A percentile compares a stretch with the other conserved stretches of the same genome.
Evolutionary conservation across 129 eudicot genomes (phyloP).

Genomic region (Artemisia argyi): DNA sequence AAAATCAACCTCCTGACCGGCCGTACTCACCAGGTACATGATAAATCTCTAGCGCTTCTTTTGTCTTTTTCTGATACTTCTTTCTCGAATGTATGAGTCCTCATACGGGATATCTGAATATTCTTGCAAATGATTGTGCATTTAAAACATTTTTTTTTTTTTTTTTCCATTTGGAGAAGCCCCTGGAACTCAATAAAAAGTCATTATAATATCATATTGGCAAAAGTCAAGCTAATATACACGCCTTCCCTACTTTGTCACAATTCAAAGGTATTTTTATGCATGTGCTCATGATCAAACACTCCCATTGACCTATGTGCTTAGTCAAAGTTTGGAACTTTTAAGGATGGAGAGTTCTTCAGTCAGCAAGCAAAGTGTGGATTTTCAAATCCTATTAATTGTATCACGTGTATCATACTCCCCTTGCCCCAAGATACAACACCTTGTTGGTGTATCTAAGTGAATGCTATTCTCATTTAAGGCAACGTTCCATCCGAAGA

Average conservation of each 20-base stretch:
- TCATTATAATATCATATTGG: neutral
- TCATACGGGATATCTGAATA: neutral
- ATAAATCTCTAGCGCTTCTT: neutral
- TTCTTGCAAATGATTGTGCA: neutral
- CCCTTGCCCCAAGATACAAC: neutral
- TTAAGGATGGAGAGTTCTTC: neutral
- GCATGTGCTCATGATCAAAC: conserved; percentile 1
- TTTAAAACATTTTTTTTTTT: neutral
- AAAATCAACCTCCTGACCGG: conserved; percentile 87
- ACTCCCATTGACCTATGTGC: neutral
- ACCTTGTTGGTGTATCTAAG: neutral
- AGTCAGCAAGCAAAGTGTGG: neutral
- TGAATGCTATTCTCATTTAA: neutral
- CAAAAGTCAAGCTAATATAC: neutral
- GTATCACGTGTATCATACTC: neutral
- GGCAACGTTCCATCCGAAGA: neutral
- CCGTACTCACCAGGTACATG: conserved; percentile 89
- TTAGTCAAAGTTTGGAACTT: neutral
- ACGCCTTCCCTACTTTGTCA: neutral
- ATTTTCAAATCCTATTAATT: too few species aligned
- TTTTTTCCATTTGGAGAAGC: neutral
- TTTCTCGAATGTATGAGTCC: neutral
- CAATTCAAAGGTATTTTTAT: neutral
- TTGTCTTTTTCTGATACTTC: conserved; percentile 9
- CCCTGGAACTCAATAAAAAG: neutral